These are phyloP conservation scores for Arctostaphylos glauca DNA, from an alignment of 148 eudicot genomes.

Conservation along the genomic window DNA sequence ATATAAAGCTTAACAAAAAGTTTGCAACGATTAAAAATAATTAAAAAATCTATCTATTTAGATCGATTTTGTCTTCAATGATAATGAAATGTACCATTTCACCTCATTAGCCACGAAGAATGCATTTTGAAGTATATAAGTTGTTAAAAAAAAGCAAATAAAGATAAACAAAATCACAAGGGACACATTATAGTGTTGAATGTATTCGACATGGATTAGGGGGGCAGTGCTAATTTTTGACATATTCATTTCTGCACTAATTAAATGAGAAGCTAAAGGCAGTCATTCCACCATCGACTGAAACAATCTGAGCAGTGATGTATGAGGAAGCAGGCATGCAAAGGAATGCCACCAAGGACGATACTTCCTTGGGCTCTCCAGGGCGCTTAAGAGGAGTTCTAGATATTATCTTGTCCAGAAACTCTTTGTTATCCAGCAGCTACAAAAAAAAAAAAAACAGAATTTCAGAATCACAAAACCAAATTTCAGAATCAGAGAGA, in stretches of 20 bases:
- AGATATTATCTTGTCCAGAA: constrained; percentile 44
- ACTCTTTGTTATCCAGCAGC: constrained; percentile 49
- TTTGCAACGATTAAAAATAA: no score
- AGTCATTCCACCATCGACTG: constrained; percentile 84
- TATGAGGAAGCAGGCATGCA: constrained; percentile 95
- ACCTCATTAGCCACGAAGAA: not conserved
- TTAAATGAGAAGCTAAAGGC: constrained; percentile 45
- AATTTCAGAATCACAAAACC: not conserved
- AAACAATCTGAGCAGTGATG: constrained; percentile 71
- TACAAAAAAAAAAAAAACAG: constrained; percentile 21
- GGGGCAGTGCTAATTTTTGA: not conserved
- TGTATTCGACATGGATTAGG: not conserved
- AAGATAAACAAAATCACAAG: not conserved
- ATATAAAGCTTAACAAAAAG: no score
- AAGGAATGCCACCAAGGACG: constrained; percentile 76
- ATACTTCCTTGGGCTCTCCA: constrained; percentile 75
- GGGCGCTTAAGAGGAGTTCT: constrained; percentile 62
- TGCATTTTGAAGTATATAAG: not conserved
- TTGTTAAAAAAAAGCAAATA: not conserved
- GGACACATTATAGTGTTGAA: not conserved
- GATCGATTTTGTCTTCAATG: no score
- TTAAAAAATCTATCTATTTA: no score
- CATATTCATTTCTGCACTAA: not conserved
- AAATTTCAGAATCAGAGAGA: not conserved
- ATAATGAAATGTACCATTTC: not conserved